phyloP scores from a whole-genome alignment of 306 rosid genomes.

The Geum urbanum region DNA sequence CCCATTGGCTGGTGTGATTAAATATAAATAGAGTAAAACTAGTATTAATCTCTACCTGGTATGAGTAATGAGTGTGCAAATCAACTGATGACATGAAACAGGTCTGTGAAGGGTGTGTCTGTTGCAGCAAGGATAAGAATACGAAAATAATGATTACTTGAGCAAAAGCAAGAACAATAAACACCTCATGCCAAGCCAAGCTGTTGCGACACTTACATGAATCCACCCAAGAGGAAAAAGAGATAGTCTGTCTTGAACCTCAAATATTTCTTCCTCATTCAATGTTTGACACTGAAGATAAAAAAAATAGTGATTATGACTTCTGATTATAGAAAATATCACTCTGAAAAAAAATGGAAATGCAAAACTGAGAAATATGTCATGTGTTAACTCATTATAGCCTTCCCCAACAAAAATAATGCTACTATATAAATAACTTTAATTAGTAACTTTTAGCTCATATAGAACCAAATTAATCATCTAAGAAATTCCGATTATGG shows the following conservation, averaged over 20 bases:
- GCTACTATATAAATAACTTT: not conserved
- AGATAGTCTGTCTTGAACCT: slow-evolving; percentile 88
- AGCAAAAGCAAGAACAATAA: not conserved
- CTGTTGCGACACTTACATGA: slow-evolving; percentile 69
- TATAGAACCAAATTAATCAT: not conserved
- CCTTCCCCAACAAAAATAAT: too few species aligned
- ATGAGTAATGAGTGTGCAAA: slow-evolving; percentile 96
- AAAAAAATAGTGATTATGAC: slow-evolving; percentile 7
- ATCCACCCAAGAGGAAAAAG: slow-evolving; percentile 98
- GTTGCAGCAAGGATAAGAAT: slow-evolving; percentile 27
- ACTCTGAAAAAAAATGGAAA: not conserved
- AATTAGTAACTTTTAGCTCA: too few species aligned
- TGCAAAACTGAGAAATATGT: not conserved
- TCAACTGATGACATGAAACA: slow-evolving; percentile 99
- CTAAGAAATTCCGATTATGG: not conserved
- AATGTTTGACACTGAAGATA: slow-evolving; percentile 81
- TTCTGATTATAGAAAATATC: slow-evolving; percentile 21
- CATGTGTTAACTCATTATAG: too few species aligned
- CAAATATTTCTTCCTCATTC: slow-evolving; percentile 98
- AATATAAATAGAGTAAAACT: slow-evolving; percentile 3
- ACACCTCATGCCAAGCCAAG: not conserved
- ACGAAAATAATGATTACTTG: slow-evolving; percentile 8
- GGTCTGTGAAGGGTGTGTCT: slow-evolving; percentile 99
- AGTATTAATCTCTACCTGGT: slow-evolving; percentile 63
- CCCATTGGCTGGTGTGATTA: not conserved